These are phyloP conservation scores for Coemansia sp. DNA, from an alignment of 192 early-diverging fungal species.

Conservation along the genomic window DNA sequence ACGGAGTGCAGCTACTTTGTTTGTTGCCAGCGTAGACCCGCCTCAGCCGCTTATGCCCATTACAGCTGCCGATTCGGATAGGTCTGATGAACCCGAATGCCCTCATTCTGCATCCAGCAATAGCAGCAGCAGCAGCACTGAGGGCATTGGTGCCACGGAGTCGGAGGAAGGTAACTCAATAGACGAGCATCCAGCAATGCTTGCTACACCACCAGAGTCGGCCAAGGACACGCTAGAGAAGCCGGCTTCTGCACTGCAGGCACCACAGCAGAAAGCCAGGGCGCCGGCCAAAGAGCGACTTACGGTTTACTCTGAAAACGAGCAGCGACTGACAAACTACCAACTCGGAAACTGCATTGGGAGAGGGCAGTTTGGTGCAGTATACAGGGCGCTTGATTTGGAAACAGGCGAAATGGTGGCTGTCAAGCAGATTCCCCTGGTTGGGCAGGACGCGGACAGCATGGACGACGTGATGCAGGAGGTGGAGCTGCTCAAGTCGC, in stretches of 20 bases:
- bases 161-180: not conserved
- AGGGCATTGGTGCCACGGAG: no score
- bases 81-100: not conserved
- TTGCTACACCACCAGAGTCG: constrained; percentile 1
- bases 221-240: constrained; percentile 1
- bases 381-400: constrained; percentile 81
- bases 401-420: constrained; percentile 81
- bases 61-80: constrained; percentile 3
- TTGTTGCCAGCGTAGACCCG: constrained; percentile 18
- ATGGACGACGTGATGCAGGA: constrained; percentile 82
- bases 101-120: not conserved
- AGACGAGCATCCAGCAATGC: not conserved
- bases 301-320: constrained; percentile 44
- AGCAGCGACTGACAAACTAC: constrained; percentile 49
- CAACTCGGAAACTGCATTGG: constrained; percentile 89
- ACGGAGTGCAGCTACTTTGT: constrained; percentile 42
- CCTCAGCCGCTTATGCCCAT: constrained; percentile 2
- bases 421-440: constrained; percentile 80
- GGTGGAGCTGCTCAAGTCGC: constrained; percentile 80
- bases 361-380: constrained; percentile 84
- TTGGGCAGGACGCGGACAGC: constrained; percentile 62
- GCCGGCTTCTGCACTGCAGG: constrained; percentile 6
- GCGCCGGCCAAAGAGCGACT: constrained; percentile 46
- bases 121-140: not conserved
- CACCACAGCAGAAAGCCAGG: constrained; percentile 21